Conservation (phyloP, 2,329 filamentous ascomycete genomes). For the Calonectria fujianensis region DNA sequence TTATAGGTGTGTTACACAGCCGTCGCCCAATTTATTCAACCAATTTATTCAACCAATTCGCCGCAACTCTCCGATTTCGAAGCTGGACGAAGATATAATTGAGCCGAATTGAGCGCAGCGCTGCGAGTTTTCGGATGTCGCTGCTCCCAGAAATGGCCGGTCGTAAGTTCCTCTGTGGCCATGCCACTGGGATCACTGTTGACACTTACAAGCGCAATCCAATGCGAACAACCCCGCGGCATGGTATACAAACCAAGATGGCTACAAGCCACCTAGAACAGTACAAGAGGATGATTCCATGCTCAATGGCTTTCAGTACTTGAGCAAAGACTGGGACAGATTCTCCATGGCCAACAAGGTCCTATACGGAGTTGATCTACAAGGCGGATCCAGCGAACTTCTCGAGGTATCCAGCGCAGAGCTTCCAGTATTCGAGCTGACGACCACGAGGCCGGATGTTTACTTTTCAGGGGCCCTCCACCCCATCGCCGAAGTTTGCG, state of each 20-base stretch:
- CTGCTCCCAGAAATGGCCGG: background rate
- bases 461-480: background rate
- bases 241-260: background rate
- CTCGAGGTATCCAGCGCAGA: background rate
- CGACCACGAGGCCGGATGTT: background rate
- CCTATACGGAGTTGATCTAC: background rate
- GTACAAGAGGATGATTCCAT: background rate
- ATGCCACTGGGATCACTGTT: background rate
- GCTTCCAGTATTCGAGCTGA: background rate
- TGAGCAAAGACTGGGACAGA: background rate
- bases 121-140: background rate
- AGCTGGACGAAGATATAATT: background rate
- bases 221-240: background rate
- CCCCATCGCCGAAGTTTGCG: background rate
- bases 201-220: background rate
- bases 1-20: background rate
- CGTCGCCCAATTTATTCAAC: background rate
- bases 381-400: background rate
- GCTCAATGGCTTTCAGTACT: background rate
- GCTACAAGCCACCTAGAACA: background rate
- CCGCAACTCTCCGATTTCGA: background rate
- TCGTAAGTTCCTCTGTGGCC: background rate
- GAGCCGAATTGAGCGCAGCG: background rate
- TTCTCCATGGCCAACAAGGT: background rate
- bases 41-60: background rate